These are phyloP conservation scores for Colletotrichum theobromicola DNA, from an alignment of 2,329 filamentous ascomycete genomes.

Conservation along the genomic window DNA sequence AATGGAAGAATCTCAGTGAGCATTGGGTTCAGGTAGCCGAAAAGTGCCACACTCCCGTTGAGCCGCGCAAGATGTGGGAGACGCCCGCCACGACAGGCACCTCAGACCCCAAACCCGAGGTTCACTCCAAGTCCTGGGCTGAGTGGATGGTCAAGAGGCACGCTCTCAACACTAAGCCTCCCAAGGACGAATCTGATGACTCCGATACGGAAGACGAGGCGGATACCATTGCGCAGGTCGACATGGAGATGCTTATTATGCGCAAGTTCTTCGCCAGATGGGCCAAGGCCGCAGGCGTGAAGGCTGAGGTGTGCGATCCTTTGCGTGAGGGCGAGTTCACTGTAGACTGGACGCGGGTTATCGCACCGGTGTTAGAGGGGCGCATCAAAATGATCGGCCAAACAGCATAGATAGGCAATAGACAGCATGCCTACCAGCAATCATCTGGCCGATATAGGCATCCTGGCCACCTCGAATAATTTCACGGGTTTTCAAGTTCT, in stretches of 20 bases:
- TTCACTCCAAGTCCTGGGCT: slow-evolving; percentile 36
- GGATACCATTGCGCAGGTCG: slow-evolving; percentile 49
- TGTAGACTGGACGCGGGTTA: slow-evolving; percentile 80
- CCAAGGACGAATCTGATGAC: slow-evolving; percentile 48
- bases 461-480: not conserved
- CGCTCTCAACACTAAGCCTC: slow-evolving; percentile 36
- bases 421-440: not conserved
- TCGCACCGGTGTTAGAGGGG: slow-evolving; percentile 79
- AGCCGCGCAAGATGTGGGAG: slow-evolving; percentile 42
- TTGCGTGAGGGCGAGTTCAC: slow-evolving; percentile 64
- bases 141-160: slow-evolving; percentile 40
- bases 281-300: slow-evolving; percentile 71
- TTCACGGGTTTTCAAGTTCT: not conserved
- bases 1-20: slow-evolving; percentile 76
- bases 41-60: slow-evolving; percentile 58
- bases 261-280: slow-evolving; percentile 75
- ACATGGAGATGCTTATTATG: slow-evolving; percentile 66
- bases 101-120: slow-evolving; percentile 18
- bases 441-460: rapidly evolving
- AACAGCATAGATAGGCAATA: not conserved
- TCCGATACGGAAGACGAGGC: slow-evolving; percentile 35
- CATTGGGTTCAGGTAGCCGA: slow-evolving; percentile 73
- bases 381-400: slow-evolving; percentile 63
- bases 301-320: slow-evolving; percentile 55
- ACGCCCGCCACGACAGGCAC: slow-evolving; percentile 26